A percentile compares a stretch with the other conserved stretches of the same genome.
Conservation (phyloP, 345 rosid species). For the Rhizophora apiculata region DNA sequence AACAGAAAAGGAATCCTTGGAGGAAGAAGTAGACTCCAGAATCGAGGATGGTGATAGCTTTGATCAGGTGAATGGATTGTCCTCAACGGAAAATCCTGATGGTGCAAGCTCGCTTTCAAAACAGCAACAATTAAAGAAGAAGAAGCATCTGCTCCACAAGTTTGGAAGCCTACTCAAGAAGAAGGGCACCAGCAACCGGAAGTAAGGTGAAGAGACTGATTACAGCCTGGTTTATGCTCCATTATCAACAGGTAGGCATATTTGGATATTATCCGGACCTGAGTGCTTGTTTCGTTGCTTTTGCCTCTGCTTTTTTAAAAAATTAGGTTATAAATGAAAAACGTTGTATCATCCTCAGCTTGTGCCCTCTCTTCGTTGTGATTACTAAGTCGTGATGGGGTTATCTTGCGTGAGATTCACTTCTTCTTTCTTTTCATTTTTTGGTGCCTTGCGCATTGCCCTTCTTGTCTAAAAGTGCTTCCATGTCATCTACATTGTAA, state of each 20-base stretch:
- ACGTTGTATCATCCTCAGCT: slow-evolving; percentile 38
- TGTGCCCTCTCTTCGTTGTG: slow-evolving; percentile 19
- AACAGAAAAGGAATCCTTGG: slow-evolving; percentile 64
- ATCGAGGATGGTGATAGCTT: slow-evolving; percentile 56
- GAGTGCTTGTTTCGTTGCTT: slow-evolving; percentile 37
- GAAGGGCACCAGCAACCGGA: slow-evolving; percentile 66
- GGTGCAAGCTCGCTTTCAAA: slow-evolving; percentile 42
- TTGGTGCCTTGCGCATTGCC: slow-evolving; percentile 4
- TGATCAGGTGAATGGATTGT: slow-evolving; percentile 58
- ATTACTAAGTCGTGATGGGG: slow-evolving; percentile 24
- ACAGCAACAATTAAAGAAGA: slow-evolving; percentile 77
- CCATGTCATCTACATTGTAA: slow-evolving; percentile 1
- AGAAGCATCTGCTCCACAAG: slow-evolving; percentile 83
- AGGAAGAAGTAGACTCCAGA: slow-evolving; percentile 69
- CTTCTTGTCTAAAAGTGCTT: slow-evolving; percentile 20
- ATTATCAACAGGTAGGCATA: slow-evolving; percentile 30
- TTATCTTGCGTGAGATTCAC: slow-evolving; percentile 38
- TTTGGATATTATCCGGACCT: slow-evolving; percentile 21
- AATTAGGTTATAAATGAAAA: slow-evolving; percentile 37
- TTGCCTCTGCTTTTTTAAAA: slow-evolving; percentile 22
- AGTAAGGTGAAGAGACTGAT: slow-evolving; percentile 35
- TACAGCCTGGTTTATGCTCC: slow-evolving; percentile 22
- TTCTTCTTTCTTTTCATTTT: slow-evolving; percentile 17
- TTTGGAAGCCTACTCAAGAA: slow-evolving; percentile 94
- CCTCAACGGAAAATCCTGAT: slow-evolving; percentile 55